phyloP scores from a whole-genome alignment of 805 yeast genomes.

The Saturnispora kantuleensis region DNA sequence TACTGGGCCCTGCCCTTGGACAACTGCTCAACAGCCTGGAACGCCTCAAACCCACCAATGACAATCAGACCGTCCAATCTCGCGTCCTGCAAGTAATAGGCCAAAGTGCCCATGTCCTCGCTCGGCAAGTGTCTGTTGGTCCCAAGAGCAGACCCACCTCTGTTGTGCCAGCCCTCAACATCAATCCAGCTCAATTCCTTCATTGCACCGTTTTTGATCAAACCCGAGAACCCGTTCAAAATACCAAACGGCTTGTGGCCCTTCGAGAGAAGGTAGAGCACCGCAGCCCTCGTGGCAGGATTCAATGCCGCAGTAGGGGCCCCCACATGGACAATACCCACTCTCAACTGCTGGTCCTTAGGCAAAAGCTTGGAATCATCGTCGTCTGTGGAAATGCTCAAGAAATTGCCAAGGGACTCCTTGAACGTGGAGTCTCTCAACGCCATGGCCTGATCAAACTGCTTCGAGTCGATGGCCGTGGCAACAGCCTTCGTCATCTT shows the following conservation, averaged over 20 bases:
- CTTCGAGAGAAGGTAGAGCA: conserved; percentile 73
- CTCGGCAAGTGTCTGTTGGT: conserved; percentile 84
- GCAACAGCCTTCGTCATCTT: conserved; percentile 84
- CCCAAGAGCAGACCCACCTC: conserved; percentile 96
- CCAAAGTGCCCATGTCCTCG: conserved; percentile 81
- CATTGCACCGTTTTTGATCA: conserved; percentile 81
- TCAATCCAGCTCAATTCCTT: conserved; percentile 70
- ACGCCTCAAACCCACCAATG: conserved; percentile 98
- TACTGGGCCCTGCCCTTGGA: conserved; percentile 65
- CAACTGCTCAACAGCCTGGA: conserved; percentile 70
- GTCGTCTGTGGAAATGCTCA: conserved; percentile 62
- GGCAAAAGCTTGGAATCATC: conserved; percentile 55
- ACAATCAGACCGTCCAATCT: conserved; percentile 80
- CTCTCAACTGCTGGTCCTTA: conserved; percentile 46
- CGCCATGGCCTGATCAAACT: conserved; percentile 79
- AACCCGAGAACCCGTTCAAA: conserved; percentile 88
- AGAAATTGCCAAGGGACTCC: conserved; percentile 67
- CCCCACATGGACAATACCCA: conserved; percentile 87
- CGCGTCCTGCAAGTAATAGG: conserved; percentile 86
- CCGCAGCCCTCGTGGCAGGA: conserved; percentile 85
- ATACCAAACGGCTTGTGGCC: conserved; percentile 91
- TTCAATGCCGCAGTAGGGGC: conserved; percentile 98
- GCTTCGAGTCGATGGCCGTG: conserved; percentile 64
- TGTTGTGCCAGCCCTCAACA: conserved; percentile 77
- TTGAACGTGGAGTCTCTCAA: conserved; percentile 82